Conservation (phyloP, 2,329 filamentous ascomycete species). For the Alternaria consortialis region DNA sequence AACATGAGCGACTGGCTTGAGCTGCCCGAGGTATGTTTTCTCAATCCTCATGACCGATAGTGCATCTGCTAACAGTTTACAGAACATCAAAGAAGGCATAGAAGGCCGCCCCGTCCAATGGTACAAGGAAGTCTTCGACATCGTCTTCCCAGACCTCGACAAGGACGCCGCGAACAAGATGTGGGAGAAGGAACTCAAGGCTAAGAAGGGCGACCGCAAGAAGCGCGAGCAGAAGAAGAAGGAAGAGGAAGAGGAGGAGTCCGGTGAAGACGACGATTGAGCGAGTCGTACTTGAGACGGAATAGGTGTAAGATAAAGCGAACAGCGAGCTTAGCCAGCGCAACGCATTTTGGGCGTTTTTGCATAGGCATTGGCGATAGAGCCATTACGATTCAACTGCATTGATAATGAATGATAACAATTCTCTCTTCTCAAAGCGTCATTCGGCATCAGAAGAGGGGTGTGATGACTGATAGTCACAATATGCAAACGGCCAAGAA, state of each 20-base stretch:
- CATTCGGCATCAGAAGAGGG: background rate
- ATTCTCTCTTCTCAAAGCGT: constrained; percentile 4
- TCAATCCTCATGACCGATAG: no score
- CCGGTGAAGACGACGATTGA: constrained; percentile 46
- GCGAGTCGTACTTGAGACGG: constrained; percentile 7
- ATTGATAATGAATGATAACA: constrained; percentile 8
- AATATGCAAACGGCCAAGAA: background rate
- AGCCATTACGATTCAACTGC: constrained; percentile 6
- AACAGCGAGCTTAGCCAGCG: constrained; percentile 3
- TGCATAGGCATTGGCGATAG: constrained; percentile 4
- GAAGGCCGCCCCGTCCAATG: constrained; percentile 90
- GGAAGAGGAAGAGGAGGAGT: constrained; percentile 60
- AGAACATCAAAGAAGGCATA: constrained; percentile 99
- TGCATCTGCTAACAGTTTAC: constrained; percentile 27
- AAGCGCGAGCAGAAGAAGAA: constrained; percentile 49
- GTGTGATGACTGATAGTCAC: background rate
- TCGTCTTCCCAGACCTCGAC: constrained; percentile 87
- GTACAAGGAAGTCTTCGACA: constrained; percentile 92
- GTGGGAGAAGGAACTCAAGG: constrained; percentile 71
- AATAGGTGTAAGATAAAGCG: constrained; percentile 17
- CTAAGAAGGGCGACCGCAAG: constrained; percentile 49
- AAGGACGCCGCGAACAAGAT: constrained; percentile 73
- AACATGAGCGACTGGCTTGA: constrained; percentile 98
- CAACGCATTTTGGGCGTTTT: constrained; percentile 26
- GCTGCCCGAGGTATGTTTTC: constrained; percentile 81